These are phyloP conservation scores for Fragaria ananassa DNA, from an alignment of 306 rosid species.

Conservation along the genomic window DNA sequence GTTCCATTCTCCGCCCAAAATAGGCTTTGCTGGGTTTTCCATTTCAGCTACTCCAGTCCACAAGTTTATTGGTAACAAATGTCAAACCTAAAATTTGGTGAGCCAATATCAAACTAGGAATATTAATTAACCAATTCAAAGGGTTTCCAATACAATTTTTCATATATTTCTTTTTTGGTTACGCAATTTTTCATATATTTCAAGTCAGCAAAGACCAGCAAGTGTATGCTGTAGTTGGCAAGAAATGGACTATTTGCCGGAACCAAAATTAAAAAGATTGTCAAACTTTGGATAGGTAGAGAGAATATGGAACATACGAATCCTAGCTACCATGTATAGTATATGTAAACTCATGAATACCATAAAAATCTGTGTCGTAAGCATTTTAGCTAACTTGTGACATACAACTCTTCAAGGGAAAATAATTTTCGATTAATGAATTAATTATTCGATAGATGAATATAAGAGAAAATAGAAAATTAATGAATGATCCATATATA, in stretches of 20 bases:
- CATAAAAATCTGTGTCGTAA: no score
- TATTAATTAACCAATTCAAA: no score
- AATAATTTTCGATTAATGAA: neutral
- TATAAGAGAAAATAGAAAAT: neutral
- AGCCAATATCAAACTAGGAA: neutral
- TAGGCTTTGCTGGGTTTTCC: neutral
- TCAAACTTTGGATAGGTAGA: neutral
- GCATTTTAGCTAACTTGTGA: no score
- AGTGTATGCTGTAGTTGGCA: neutral
- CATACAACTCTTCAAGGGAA: neutral
- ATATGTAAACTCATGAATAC: neutral
- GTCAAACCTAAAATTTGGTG: conserved; percentile 9
- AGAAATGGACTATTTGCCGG: neutral
- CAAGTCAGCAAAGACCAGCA: neutral
- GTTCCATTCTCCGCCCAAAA: neutral
- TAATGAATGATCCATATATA: neutral
- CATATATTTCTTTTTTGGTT: neutral
- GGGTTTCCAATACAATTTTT: neutral
- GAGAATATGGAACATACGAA: neutral
- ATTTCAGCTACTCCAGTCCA: neutral
- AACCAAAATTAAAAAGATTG: neutral
- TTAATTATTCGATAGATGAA: neutral
- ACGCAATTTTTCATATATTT: neutral
- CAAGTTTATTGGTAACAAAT: neutral
- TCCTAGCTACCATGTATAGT: neutral